Base-by-base conservation (phyloP, 768 basidiomycete species). In the Xanthoconium stramineum region DNA sequence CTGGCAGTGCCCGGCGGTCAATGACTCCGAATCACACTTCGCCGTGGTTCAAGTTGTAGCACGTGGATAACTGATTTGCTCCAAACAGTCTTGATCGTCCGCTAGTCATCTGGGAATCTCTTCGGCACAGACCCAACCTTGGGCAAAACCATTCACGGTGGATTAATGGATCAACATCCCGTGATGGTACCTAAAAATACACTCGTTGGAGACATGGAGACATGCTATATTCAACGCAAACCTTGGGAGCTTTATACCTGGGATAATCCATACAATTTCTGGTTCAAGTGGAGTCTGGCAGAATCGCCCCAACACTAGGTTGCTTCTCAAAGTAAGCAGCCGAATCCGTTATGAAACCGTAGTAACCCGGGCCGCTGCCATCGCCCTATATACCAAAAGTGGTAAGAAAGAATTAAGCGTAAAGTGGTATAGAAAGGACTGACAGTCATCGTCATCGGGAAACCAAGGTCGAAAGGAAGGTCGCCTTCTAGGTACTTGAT, bases 391-490 rank as follows among this genome's bases (percentile, higher is more conserved):
- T 12, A 10, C 24, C 9, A 36, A 24, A 50, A 12, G 3, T 5
- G 6, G 19, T 59, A 14, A 49, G 56, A 29, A 33, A 48, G 38
- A 9, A 24, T 32, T 7, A 20, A n/a, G 24, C 24, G 12, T 17
- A 17, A 32, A 14, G 11, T 8, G 32, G 17, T 14, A 32, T 19
- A 15, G 12, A 48, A 44, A 50, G 10, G 28, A 67, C 76, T 63
- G 44, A 77, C 73, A 14, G 75, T 60, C 47, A 71, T 29, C 6
- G 37, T 49, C 40, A 56, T 43, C 0, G 77, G 78, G 66, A 79
- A 79, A 19, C 78, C 78, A 20, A 52, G 52, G 36, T 75, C 71
- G 54, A 78, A 77, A 0, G 74, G 72, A n/a, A 69, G 0, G 11
- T 69, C 53, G 14, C 66, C 59, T 37, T 81, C 79, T 20, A 80